A percentile compares a stretch with the other conserved stretches of the same genome.
These are phyloP conservation scores for Sclerotinia nivalis DNA, from an alignment of 2,329 filamentous ascomycete species.

Conservation along the genomic window DNA sequence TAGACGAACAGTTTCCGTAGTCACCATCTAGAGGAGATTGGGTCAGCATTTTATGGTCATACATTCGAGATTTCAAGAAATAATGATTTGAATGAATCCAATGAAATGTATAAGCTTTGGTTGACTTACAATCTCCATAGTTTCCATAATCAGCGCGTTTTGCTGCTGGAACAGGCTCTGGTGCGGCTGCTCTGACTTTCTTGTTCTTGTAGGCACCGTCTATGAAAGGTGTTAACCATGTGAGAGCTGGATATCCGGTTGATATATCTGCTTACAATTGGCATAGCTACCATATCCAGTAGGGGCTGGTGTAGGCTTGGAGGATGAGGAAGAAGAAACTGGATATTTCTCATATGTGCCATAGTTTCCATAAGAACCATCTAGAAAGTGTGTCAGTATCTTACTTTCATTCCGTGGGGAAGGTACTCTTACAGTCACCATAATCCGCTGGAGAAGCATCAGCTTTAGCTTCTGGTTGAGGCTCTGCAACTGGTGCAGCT, in stretches of 20 bases:
- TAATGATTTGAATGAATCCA: not conserved
- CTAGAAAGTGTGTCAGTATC: not conserved
- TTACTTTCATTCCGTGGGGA: not conserved
- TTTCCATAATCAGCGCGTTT: constrained; percentile 10
- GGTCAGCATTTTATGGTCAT: constrained; percentile 17
- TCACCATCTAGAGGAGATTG: constrained; percentile 14
- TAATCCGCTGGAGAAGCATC: constrained; percentile 17
- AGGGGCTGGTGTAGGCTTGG: constrained; percentile 4
- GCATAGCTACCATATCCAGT: constrained; percentile 17
- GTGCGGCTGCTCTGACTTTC: not conserved
- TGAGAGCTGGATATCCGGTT: not conserved
- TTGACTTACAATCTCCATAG: constrained; percentile 21
- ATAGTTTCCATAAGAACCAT: constrained; percentile 19
- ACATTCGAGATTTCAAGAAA: not conserved
- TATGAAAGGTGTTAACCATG: not conserved
- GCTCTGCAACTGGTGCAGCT: constrained; percentile 18
- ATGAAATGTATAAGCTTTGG: not conserved
- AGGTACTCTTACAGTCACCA: constrained; percentile 12
- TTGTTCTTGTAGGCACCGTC: constrained; percentile 9
- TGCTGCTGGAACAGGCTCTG: constrained; percentile 10
- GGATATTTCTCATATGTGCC: constrained; percentile 21
- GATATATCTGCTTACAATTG: constrained; percentile 2
- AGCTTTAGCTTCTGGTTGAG: constrained; percentile 16
- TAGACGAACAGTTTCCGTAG: constrained; percentile 14
- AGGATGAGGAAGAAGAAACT: not conserved